Evolutionary conservation across 768 basidiomycete species (phyloP).

Genomic region (Psilocybe cyanescens): DNA sequence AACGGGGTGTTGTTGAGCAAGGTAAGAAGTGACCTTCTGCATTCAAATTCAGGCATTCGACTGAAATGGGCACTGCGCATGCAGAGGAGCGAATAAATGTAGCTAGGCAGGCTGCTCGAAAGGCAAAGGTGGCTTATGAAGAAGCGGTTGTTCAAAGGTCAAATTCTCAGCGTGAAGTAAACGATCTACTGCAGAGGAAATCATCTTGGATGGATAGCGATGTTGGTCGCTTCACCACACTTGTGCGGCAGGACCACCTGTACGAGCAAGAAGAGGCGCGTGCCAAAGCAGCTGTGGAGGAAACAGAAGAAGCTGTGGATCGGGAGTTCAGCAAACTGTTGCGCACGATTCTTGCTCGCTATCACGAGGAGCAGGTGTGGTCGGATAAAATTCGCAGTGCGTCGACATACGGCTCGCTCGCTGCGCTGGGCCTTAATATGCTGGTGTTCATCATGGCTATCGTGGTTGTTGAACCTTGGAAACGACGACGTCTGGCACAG

Average conservation of each 20-base stretch:
- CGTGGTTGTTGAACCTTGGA: slow-evolving; percentile 95
- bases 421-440: slow-evolving; percentile 86
- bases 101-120: slow-evolving; percentile 66
- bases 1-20: slow-evolving; percentile 75
- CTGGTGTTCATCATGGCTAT: slow-evolving; percentile 91
- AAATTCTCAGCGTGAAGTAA: slow-evolving; percentile 92
- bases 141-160: slow-evolving; percentile 80
- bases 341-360: slow-evolving; percentile 86
- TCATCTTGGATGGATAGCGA: slow-evolving; percentile 91
- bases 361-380: slow-evolving; percentile 99
- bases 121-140: slow-evolving; percentile 79
- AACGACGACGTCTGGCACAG: slow-evolving; percentile 81
- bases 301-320: slow-evolving; percentile 82
- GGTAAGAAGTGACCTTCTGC: slow-evolving; percentile 52
- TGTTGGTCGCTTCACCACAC: slow-evolving; percentile 83
- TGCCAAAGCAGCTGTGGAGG: slow-evolving; percentile 68
- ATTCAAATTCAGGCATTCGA: background rate
- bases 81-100: slow-evolving; percentile 76
- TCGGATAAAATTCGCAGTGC: slow-evolving; percentile 97
- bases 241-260: slow-evolving; percentile 89
- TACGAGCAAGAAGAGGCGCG: slow-evolving; percentile 79
- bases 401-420: slow-evolving; percentile 91
- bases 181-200: slow-evolving; percentile 93
- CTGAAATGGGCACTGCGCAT: background rate
- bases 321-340: slow-evolving; percentile 86